Conservation (phyloP, 2,329 filamentous ascomycete genomes). For the Trichoderma sp. region DNA sequence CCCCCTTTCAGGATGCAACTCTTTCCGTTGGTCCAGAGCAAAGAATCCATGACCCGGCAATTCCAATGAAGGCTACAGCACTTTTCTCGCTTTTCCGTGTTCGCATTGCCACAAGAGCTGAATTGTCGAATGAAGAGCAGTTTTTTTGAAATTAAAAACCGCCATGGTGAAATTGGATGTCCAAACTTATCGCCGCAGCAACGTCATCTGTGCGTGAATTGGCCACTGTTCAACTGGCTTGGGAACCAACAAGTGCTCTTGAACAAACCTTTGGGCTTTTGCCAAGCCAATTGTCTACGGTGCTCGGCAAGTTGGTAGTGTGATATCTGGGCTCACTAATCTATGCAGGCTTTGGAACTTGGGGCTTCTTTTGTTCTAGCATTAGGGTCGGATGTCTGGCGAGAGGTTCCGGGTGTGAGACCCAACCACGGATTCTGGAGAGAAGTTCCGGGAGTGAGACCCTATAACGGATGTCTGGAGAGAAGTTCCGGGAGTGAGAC, state of each 20-base stretch:
- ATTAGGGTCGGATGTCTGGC: background rate
- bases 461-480: background rate
- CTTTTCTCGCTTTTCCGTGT: background rate
- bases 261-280: background rate
- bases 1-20: background rate
- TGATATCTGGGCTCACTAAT: background rate
- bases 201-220: background rate
- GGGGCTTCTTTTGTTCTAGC: background rate
- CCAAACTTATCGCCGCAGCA: background rate
- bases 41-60: constrained; percentile 6
- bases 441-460: background rate
- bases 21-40: background rate
- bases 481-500: background rate
- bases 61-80: background rate
- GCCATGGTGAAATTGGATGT: background rate
- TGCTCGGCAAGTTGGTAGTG: background rate
- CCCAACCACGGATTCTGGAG: background rate
- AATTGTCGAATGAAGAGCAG: background rate
- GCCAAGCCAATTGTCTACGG: background rate
- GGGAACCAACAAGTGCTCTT: background rate
- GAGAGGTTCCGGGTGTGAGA: background rate
- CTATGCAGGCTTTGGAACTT: background rate
- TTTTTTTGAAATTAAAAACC: background rate
- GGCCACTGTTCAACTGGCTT: background rate
- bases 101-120: background rate